phyloP scores from a whole-genome alignment of 106 monocot species.

The Chionographis japonica region DNA sequence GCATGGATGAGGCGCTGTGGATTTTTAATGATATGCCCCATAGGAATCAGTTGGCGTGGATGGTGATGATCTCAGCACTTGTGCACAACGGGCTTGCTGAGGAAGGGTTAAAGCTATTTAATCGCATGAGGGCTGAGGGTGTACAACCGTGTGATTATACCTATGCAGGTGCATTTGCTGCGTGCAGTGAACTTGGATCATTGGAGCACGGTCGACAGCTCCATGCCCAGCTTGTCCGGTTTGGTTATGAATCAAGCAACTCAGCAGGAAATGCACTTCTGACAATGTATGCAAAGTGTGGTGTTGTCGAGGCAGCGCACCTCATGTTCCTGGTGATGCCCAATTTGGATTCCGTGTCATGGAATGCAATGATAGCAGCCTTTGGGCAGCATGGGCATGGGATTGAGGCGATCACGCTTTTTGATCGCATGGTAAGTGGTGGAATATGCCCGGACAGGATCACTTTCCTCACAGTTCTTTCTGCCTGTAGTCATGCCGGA shows the following conservation, averaged over 20 bases:
- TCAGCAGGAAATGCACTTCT: constrained; percentile 63
- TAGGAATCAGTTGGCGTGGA: constrained; percentile 68
- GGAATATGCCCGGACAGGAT: constrained; percentile 57
- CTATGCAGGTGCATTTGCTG: constrained; percentile 58
- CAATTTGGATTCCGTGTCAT: constrained; percentile 66
- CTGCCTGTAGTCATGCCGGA: constrained; percentile 87
- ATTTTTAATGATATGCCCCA: constrained; percentile 57
- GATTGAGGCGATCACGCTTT: constrained; percentile 56
- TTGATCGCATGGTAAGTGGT: constrained; percentile 59
- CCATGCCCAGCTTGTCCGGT: constrained; percentile 55
- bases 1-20: constrained; percentile 36
- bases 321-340: constrained; percentile 70
- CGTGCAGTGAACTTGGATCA: constrained; percentile 72
- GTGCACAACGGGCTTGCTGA: constrained; percentile 71
- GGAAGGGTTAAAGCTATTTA: constrained; percentile 65
- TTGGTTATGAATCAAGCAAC: constrained; percentile 72
- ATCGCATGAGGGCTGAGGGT: constrained; percentile 48
- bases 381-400: constrained; percentile 93
- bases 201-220: constrained; percentile 61
- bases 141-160: constrained; percentile 71
- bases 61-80: constrained; percentile 82
- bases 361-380: constrained; percentile 93
- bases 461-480: constrained; percentile 60
- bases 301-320: constrained; percentile 44
- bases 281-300: constrained; percentile 79